phyloP scores from a whole-genome alignment of 768 basidiomycete species.

The Gymnopilus dilepis region DNA sequence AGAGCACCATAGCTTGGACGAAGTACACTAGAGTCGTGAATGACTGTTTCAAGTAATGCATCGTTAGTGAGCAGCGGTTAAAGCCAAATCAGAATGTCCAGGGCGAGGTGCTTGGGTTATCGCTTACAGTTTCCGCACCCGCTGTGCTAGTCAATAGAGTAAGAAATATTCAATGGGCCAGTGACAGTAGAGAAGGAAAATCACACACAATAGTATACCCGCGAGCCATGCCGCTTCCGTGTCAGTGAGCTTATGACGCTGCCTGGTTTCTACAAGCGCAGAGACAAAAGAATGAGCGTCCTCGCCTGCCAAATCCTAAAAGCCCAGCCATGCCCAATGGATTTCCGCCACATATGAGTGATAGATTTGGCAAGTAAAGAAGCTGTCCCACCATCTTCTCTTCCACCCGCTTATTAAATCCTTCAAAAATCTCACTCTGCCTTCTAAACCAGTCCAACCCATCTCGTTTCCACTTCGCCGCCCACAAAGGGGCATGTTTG shows the following conservation, averaged over 20 bases:
- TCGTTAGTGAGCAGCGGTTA: too few relatives aligned
- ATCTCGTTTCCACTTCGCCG: background rate
- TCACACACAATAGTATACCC: background rate
- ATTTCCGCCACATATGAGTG: too few relatives aligned
- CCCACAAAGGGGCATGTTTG: background rate
- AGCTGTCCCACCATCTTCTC: background rate
- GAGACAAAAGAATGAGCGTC: background rate
- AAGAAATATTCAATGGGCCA: background rate
- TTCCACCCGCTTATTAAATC: background rate
- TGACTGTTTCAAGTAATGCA: background rate
- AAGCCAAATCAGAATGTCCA: background rate
- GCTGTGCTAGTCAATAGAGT: background rate
- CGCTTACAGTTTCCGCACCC: slow-evolving; percentile 1
- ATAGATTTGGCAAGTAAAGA: too few relatives aligned
- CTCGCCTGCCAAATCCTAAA: background rate
- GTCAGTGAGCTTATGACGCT: background rate
- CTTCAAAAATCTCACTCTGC: background rate
- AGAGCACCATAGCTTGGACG: background rate
- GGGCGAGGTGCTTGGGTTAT: too few relatives aligned
- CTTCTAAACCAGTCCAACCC: background rate
- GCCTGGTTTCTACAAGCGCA: background rate
- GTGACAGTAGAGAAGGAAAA: too few relatives aligned
- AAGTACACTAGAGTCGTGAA: background rate
- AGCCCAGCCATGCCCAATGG: too few relatives aligned
- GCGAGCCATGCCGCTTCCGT: slow-evolving; percentile 6